phyloP scores from a whole-genome alignment of 352 stramenopile genomes.

The Pythium sukuiense region DNA sequence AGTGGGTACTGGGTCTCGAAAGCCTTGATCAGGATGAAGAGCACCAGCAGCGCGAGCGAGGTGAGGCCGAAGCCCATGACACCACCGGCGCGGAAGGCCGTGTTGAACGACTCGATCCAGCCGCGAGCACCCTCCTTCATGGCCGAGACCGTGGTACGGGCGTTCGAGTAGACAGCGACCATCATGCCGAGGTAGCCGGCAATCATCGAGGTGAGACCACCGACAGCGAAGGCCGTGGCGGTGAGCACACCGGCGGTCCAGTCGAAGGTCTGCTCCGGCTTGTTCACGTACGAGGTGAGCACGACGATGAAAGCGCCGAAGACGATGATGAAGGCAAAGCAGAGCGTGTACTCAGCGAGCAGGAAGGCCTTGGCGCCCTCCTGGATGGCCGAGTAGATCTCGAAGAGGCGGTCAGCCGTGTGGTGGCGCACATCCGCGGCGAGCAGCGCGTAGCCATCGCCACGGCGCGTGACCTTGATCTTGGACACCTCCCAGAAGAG shows the following conservation, averaged over 20 bases:
- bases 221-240: constrained; percentile 96
- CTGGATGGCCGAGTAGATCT: constrained; percentile 97
- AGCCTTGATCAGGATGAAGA: constrained; percentile 95
- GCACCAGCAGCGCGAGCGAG: constrained; percentile 95
- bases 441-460: constrained; percentile 81
- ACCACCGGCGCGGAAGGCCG: constrained; percentile 96
- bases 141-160: constrained; percentile 96
- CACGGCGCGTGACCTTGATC: constrained; percentile 84
- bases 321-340: constrained; percentile 95
- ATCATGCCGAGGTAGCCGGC: constrained; percentile 99
- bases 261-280: constrained; percentile 78
- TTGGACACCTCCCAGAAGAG: constrained; percentile 89
- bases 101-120: constrained; percentile 98
- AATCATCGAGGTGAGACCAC: constrained; percentile 97
- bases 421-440: constrained; percentile 73
- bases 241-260: constrained; percentile 94
- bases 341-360: constrained; percentile 97
- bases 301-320: constrained; percentile 88
- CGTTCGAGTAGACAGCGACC: constrained; percentile 98
- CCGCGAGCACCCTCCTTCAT: constrained; percentile 92
- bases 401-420: constrained; percentile 83
- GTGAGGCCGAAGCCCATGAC: constrained; percentile 99
- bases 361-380: constrained; percentile 98
- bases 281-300: constrained; percentile 91
- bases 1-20: constrained; percentile 93